These are phyloP conservation scores for Prunus fruticosa DNA, from an alignment of 306 rosid species.

Conservation along the genomic window DNA sequence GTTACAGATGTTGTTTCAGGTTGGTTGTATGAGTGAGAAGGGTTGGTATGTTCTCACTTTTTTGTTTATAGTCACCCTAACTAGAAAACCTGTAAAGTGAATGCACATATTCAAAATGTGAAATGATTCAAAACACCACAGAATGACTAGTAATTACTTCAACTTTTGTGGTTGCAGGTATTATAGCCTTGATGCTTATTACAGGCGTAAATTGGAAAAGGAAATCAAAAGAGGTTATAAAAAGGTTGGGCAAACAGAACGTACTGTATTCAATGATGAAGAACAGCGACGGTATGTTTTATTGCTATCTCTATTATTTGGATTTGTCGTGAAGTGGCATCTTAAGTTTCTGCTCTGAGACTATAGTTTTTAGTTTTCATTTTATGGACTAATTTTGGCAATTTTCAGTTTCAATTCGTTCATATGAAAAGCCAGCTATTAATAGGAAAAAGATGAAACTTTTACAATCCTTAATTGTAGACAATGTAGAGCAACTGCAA, in stretches of 20 bases:
- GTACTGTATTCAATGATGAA: slow-evolving; percentile 88
- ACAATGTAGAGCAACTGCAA: not conserved
- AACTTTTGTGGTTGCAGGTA: slow-evolving; percentile 55
- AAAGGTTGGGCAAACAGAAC: slow-evolving; percentile 53
- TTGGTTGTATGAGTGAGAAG: not conserved
- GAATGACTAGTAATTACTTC: slow-evolving; percentile 7
- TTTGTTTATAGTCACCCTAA: too few relatives aligned
- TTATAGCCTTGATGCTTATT: slow-evolving; percentile 81
- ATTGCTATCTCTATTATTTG: slow-evolving; percentile 12
- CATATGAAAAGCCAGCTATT: not conserved
- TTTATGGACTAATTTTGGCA: not conserved
- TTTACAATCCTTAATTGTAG: not conserved
- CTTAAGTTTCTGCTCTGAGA: not conserved
- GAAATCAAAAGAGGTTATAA: slow-evolving; percentile 61
- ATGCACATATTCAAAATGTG: not conserved
- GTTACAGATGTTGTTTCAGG: not conserved
- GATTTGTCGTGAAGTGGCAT: slow-evolving; percentile 1
- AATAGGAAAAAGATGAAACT: not conserved
- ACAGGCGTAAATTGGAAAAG: slow-evolving; percentile 64
- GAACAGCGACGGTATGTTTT: slow-evolving; percentile 75
- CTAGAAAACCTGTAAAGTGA: not conserved
- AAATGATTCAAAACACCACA: not conserved
- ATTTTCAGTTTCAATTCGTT: not conserved
- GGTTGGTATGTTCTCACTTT: not conserved
- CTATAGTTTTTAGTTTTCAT: not conserved